Conservation (phyloP, 768 basidiomycete species). For the Panaeolus cyanescens region DNA sequence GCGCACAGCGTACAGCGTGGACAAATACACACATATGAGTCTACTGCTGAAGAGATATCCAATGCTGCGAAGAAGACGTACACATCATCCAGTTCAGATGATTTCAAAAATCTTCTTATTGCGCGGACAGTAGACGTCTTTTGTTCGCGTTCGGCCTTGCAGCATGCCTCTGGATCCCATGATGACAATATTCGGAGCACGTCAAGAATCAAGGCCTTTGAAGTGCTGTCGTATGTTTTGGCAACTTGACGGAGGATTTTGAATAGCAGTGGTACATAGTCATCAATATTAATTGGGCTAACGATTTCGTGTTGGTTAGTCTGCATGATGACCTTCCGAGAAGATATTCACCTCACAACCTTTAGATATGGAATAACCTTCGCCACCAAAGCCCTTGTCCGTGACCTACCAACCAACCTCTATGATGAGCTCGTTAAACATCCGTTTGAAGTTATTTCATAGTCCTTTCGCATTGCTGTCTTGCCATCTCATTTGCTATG, state of each 20-base stretch:
- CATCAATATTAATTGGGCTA: neutral
- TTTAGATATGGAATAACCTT: neutral
- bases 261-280: slow-evolving; percentile 13
- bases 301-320: neutral
- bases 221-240: slow-evolving; percentile 1
- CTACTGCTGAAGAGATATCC: slow-evolving; percentile 27
- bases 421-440: slow-evolving; percentile 91
- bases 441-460: slow-evolving; percentile 61
- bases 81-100: slow-evolving; percentile 57
- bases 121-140: slow-evolving; percentile 38
- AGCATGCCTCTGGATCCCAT: slow-evolving; percentile 27
- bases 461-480: slow-evolving; percentile 16
- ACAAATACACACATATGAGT: slow-evolving; percentile 11
- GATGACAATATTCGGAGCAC: slow-evolving; percentile 37
- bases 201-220: slow-evolving; percentile 31
- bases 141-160: slow-evolving; percentile 23
- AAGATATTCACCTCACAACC: slow-evolving; percentile 7
- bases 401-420: slow-evolving; percentile 83
- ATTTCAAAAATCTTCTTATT: slow-evolving; percentile 61
- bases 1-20: neutral
- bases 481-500: neutral
- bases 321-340: slow-evolving; percentile 19
- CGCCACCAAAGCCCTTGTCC: too few relatives aligned
- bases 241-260: slow-evolving; percentile 14
- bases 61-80: slow-evolving; percentile 72